Evolutionary conservation across 306 rosid genomes (phyloP), one percentile per base, ranked within the genome.

Genomic region (Sechiopsis laciniata): DNA sequence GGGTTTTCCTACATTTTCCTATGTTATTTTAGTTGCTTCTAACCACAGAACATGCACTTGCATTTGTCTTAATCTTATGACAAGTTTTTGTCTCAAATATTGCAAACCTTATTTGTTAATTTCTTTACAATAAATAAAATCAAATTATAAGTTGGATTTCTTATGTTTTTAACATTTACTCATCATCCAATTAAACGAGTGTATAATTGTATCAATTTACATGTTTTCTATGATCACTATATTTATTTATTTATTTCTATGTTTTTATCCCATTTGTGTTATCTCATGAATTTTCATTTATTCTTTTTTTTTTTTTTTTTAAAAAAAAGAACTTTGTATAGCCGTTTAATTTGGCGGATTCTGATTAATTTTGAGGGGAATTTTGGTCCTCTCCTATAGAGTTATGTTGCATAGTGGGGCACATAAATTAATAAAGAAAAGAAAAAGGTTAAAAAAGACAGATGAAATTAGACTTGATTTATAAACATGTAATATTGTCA

Each of bases 361-460:
- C 51, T 37, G 24, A 63, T 32, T 9, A 63, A 26, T 16, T 63
- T 63, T 62, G 11, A 62, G 37, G 26, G 52, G 71, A 64, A 64
- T 26, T 9, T 37, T 42, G 50, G 71, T 65, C 54, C 11, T 40
- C 29, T 62, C 50, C 68, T 40, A 40, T 65, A 17, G 50, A 42
- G 19, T 65, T 40, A 65, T 65, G 71, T 65, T 42, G 53, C 54
- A 65, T 42, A 42, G 54, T 65, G 71, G 71, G 54, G 69, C 50
- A 61, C 46, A 32, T 61, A 29, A 61, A 61, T 45, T 61, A 29
- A 61, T 59, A 24, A 24, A 21, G 8, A 58, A 58, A 12, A 2
- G 0, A 14, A 57, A 57, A 58, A 6, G 14, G 11, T 4, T 2
- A 9, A 15, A 61, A 61, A 61, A 29, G 68, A 61, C 20, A 15